Percentiles rank a stretch among this genome's conserved stretches.
phyloP scores from a whole-genome alignment of 768 basidiomycete species.

The Cystobasidium tubakii region DNA sequence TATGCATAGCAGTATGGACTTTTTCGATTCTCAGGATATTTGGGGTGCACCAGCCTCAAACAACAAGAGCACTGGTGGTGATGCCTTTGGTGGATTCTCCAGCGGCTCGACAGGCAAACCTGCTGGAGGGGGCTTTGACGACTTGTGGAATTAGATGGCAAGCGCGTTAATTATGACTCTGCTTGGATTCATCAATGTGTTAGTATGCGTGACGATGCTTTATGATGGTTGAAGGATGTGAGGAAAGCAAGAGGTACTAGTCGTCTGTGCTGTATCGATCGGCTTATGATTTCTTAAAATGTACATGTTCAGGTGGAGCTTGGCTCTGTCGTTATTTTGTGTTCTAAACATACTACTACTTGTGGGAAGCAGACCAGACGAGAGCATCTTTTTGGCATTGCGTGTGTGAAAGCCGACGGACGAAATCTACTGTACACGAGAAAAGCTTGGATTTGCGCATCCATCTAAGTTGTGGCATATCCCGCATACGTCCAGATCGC shows the following conservation, averaged over 20 bases:
- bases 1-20: conserved; percentile 9
- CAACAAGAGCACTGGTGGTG: background rate
- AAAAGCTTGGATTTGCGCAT: background rate
- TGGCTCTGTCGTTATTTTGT: no score
- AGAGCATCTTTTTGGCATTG: no score
- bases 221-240: no score
- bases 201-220: background rate
- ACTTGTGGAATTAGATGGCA: conserved; percentile 16
- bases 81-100: conserved; percentile 13
- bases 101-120: conserved; percentile 1
- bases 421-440: background rate
- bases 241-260: no score
- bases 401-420: background rate
- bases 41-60: conserved; percentile 18
- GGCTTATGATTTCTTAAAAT: no score
- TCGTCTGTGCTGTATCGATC: no score
- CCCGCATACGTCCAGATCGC: no score
- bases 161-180: background rate
- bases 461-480: no score
- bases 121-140: conserved; percentile 14
- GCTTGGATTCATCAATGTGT: background rate
- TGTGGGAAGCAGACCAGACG: no score
- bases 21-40: conserved; percentile 31
- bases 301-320: no score
- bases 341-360: no score